These are phyloP conservation scores for Cyberlindnera veronae DNA, from an alignment of 805 yeast species.

Conservation along the genomic window DNA sequence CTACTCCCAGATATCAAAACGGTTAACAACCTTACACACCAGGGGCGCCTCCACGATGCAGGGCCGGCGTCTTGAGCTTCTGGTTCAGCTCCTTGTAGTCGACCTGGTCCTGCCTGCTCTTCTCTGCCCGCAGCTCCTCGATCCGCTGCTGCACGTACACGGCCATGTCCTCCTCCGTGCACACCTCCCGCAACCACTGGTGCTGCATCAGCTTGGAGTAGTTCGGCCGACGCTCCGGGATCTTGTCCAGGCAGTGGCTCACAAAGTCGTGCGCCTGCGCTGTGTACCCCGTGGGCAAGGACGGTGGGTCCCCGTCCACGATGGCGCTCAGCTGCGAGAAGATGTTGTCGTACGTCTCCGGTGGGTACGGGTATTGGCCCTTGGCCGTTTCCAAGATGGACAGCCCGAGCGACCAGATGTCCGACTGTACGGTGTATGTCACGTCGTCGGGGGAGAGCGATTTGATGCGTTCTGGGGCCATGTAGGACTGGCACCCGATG, in stretches of 20 bases:
- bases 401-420: constrained; percentile 92
- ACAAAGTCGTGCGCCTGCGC: constrained; percentile 83
- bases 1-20: too few species aligned
- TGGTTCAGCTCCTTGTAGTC: constrained; percentile 25
- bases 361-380: constrained; percentile 94
- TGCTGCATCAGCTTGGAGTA: constrained; percentile 72
- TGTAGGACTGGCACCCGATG: constrained; percentile 95
- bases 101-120: constrained; percentile 16
- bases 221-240: constrained; percentile 76
- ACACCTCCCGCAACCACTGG: constrained; percentile 72
- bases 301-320: constrained; percentile 95
- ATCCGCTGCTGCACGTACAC: constrained; percentile 36
- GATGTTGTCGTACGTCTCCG: constrained; percentile 86
- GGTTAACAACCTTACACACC: background rate
- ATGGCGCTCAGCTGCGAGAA: constrained; percentile 93
- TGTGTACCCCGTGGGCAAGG: constrained; percentile 62
- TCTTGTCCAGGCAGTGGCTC: constrained; percentile 68
- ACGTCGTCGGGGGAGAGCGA: constrained; percentile 68
- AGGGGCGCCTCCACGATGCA: constrained; percentile 31
- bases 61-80: constrained; percentile 29
- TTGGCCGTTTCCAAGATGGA: constrained; percentile 83
- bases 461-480: constrained; percentile 97
- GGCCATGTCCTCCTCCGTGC: constrained; percentile 36
- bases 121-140: constrained; percentile 25
- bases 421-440: constrained; percentile 89